phyloP scores from a whole-genome alignment of 1,284 basidiomycete genomes.

The Schizophyllum amplum region DNA sequence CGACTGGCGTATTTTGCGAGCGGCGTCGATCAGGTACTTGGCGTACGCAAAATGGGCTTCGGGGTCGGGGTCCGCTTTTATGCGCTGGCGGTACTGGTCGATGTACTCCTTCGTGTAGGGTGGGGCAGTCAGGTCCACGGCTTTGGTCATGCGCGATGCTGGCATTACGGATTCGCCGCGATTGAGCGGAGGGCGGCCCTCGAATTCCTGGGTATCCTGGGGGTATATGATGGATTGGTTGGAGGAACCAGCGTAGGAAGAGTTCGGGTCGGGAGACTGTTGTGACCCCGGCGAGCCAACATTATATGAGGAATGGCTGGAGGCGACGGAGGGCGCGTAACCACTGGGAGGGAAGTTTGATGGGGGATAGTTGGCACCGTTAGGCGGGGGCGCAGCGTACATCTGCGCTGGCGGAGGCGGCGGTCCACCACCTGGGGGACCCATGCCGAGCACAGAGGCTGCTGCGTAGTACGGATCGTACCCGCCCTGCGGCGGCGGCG shows the following conservation, averaged over 20 bases:
- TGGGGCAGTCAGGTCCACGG: conserved; percentile 79
- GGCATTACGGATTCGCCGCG: conserved; percentile 52
- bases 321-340: conserved; percentile 6
- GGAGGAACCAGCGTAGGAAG: conserved; percentile 15
- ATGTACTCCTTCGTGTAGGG: conserved; percentile 96
- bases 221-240: conserved; percentile 12
- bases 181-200: conserved; percentile 46
- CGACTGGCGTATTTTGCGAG: conserved; percentile 78
- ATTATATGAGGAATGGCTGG: conserved; percentile 11
- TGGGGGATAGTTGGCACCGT: not conserved
- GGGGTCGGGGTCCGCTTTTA: conserved; percentile 96
- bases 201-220: conserved; percentile 38
- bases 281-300: conserved; percentile 6
- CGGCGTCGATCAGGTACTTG: conserved; percentile 99
- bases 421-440: conserved; percentile 38
- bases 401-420: conserved; percentile 19
- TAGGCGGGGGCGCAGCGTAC: not conserved
- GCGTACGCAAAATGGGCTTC: conserved; percentile 98
- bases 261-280: conserved; percentile 3
- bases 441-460: conserved; percentile 77
- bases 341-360: conserved; percentile 16
- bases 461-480: conserved; percentile 58
- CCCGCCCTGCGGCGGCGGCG: conserved; percentile 27
- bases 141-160: conserved; percentile 67
- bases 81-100: conserved; percentile 92